Evolutionary conservation across 2,329 filamentous ascomycete species (phyloP), one percentile per base, ranked within the genome.

Genomic region (Aureobasidium sp.): DNA sequence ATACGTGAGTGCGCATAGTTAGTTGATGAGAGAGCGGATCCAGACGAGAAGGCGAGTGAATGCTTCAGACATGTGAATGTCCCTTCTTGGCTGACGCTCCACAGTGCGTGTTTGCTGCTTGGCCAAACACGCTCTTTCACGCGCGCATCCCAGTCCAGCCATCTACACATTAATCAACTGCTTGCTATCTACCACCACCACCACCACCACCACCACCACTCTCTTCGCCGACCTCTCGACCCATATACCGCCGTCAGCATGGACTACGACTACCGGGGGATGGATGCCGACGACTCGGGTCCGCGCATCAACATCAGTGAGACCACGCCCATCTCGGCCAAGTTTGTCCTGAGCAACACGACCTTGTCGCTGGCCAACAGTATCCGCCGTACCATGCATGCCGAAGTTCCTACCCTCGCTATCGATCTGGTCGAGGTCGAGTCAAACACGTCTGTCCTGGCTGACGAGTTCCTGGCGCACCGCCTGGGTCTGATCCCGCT

Each of bases 391-490:
- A 83, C 91, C 63, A 93, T 97, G 78, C 87, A 96, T 67, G 90
- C 91, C 70, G 93, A 99, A 77, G 89, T 99, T 63, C 92, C 93
- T 12, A 97, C 91, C 27, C 86, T 97, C 69, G 92, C 94, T 66
- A 92, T 97, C 74, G 93, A 99, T 71, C 84, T 96, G 15, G 92
- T 97, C 65, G 91, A 97, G 75, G 87, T 99, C 67, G 87, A 95
- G 71, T 84, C 83, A 70, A 99, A 99, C 80, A 96, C 89, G 62
- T 95, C 92, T n/a, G 92, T 97, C 5, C 85, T 97, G 15, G 90
- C 93, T 64, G 93, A 99, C 76, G 93, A 99, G 76, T 96, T 97
- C 75, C 87, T 99, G 67, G 88, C 90, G 53, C 93, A 97, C 76
- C 88, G 93, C 49, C 83, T 99, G 15, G 93, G 94, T 35, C 85